These are phyloP conservation scores for Phytophthora palmivora DNA, from an alignment of 352 stramenopile species.

Conservation along the genomic window DNA sequence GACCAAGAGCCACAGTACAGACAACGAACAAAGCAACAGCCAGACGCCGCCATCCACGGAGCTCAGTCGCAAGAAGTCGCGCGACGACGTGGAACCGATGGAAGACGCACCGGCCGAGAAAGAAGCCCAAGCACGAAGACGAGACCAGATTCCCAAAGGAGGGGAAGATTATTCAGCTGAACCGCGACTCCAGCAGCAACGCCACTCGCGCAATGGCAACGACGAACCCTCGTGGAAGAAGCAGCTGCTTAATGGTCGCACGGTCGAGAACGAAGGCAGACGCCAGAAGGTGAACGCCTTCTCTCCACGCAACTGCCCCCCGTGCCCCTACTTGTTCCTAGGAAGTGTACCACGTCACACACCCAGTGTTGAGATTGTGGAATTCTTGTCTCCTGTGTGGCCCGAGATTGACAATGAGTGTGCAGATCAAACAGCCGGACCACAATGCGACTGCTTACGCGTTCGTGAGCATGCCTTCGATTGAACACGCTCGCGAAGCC, in stretches of 20 bases:
- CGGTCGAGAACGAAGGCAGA: conserved; percentile 31
- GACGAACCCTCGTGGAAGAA: conserved; percentile 26
- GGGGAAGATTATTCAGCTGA: conserved; percentile 35
- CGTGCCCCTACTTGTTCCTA: conserved; percentile 75
- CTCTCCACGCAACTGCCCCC: conserved; percentile 56
- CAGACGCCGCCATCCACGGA: conserved; percentile 26
- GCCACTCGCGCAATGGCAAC: conserved; percentile 1
- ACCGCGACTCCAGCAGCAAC: conserved; percentile 26
- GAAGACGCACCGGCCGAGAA: conserved; percentile 24
- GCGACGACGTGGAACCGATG: conserved; percentile 25
- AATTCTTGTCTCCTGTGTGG: conserved; percentile 60
- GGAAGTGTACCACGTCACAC: conserved; percentile 65
- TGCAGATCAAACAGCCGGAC: conserved; percentile 69
- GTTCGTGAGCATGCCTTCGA: conserved; percentile 71
- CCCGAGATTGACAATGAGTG: conserved; percentile 49
- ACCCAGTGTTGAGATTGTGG: conserved; percentile 48
- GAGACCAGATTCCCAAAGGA: conserved; percentile 20
- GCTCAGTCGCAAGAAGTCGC: conserved; percentile 29
- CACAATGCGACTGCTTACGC: conserved; percentile 54
- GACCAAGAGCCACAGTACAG: neutral
- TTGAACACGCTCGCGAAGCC: conserved; percentile 54
- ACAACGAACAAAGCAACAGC: conserved; percentile 6
- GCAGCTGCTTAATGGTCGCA: conserved; percentile 18
- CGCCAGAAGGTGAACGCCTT: conserved; percentile 27
- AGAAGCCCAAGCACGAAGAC: conserved; percentile 42